A percentile compares a stretch with the other conserved stretches of the same genome.
Evolutionary conservation across 1,284 basidiomycete species (phyloP).

Genomic region (Heliocybe sulcata): DNA sequence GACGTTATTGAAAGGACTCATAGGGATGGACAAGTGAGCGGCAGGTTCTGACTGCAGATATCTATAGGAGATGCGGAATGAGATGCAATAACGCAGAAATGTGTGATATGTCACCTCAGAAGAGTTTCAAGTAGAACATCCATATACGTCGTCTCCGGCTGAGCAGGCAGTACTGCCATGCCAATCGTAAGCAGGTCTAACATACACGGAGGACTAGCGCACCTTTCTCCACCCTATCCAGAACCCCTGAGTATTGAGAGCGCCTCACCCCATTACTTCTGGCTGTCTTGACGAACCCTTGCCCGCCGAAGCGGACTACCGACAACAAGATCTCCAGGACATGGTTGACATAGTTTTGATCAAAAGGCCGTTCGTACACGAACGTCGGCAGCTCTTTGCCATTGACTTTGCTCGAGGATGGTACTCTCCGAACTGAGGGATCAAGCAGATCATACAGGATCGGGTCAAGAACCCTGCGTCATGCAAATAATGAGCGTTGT

Average conservation of each 20-base stretch:
- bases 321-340: constrained; percentile 73
- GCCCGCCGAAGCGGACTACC: constrained; percentile 81
- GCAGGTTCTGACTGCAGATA: constrained; percentile 73
- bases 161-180: constrained; percentile 24
- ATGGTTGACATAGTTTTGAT: constrained; percentile 68
- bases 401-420: constrained; percentile 44
- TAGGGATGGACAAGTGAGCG: constrained; percentile 32
- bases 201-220: constrained; percentile 15
- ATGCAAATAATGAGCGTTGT: constrained; percentile 5
- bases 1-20: constrained; percentile 53
- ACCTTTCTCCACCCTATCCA: constrained; percentile 55
- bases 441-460: constrained; percentile 76
- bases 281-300: constrained; percentile 74
- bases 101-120: constrained; percentile 42
- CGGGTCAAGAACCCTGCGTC: constrained; percentile 75
- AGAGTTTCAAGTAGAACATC: constrained; percentile 68
- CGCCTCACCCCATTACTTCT: constrained; percentile 54
- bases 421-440: constrained; percentile 49
- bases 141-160: constrained; percentile 59
- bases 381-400: constrained; percentile 63
- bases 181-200: not conserved
- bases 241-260: constrained; percentile 49
- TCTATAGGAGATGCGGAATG: constrained; percentile 31
- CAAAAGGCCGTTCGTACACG: constrained; percentile 68
- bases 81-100: not conserved